Percentiles rank a stretch among this genome's conserved stretches.
Evolutionary conservation across 2,329 filamentous ascomycete genomes (phyloP).

Genomic region (Tolypocladium tropicale): DNA sequence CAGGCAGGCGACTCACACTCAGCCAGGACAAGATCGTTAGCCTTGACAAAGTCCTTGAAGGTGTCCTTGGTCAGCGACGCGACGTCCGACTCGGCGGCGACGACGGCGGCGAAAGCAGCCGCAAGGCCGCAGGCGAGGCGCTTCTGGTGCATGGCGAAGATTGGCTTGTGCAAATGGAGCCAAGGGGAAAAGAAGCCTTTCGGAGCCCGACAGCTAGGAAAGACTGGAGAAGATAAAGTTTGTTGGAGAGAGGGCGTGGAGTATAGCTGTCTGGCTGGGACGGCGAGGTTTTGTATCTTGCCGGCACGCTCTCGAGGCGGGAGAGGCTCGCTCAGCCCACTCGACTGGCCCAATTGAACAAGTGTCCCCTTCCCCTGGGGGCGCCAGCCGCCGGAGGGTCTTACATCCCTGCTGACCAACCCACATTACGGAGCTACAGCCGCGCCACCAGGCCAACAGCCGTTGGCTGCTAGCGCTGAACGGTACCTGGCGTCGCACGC

Average conservation of each 20-base stretch:
- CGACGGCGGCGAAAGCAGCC: slow-evolving; percentile 44
- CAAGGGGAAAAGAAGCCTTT: neutral
- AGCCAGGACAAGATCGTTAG: slow-evolving; percentile 81
- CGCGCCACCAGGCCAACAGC: neutral
- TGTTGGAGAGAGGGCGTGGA: neutral
- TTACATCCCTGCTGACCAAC: neutral
- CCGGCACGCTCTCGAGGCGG: neutral
- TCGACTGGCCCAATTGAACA: slow-evolving; percentile 29
- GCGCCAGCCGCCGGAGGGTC: neutral
- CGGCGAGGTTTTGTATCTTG: slow-evolving; percentile 23
- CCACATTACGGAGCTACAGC: neutral
- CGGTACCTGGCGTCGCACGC: neutral
- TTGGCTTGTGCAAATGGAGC: slow-evolving; percentile 1
- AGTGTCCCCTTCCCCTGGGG: slow-evolving; percentile 26
- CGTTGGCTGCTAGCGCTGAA: neutral
- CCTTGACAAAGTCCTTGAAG: slow-evolving; percentile 77
- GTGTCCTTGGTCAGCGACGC: slow-evolving; percentile 73
- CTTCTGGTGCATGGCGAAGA: slow-evolving; percentile 36
- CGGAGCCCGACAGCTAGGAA: neutral
- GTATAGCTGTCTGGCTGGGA: slow-evolving; percentile 7
- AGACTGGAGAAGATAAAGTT: neutral
- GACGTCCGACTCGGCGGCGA: slow-evolving; percentile 69
- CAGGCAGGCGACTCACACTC: slow-evolving; percentile 66
- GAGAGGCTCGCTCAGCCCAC: slow-evolving; percentile 8
- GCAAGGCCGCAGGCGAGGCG: slow-evolving; percentile 43